A percentile compares a stretch with the other conserved stretches of the same genome.
Conservation (phyloP, 257 asterid species). For the Cynanchum wilfordii region DNA sequence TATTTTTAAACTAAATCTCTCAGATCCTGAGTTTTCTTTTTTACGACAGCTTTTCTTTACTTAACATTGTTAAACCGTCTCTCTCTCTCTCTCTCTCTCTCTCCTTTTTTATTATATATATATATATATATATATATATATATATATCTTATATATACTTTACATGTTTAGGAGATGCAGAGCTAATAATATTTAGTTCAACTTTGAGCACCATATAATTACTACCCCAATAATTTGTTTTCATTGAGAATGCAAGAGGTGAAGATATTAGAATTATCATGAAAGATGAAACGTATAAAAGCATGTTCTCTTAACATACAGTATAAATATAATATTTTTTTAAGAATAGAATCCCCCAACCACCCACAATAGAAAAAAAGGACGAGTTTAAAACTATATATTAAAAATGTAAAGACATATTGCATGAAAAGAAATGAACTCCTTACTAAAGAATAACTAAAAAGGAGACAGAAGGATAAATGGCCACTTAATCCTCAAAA, state of each 20-base stretch:
- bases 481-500: not conserved
- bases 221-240: not conserved
- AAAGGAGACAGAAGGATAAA: not conserved
- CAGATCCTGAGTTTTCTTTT: not conserved
- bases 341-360: not conserved
- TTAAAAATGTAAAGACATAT: not conserved
- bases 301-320: not conserved
- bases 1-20: not conserved
- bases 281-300: not conserved
- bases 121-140: too few species aligned
- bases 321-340: not conserved
- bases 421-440: constrained; percentile 17
- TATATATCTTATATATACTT: too few species aligned
- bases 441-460: not conserved
- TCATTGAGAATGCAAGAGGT: not conserved
- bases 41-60: not conserved
- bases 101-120: too few species aligned
- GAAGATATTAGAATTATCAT: not conserved
- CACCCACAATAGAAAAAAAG: not conserved
- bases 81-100: too few species aligned
- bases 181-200: constrained; percentile 1
- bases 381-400: not conserved
- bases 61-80: not conserved
- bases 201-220: not conserved
- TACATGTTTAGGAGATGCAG: not conserved